Conservation (phyloP, 495 filamentous ascomycete species). For the Hypoxylon lenormandii region DNA sequence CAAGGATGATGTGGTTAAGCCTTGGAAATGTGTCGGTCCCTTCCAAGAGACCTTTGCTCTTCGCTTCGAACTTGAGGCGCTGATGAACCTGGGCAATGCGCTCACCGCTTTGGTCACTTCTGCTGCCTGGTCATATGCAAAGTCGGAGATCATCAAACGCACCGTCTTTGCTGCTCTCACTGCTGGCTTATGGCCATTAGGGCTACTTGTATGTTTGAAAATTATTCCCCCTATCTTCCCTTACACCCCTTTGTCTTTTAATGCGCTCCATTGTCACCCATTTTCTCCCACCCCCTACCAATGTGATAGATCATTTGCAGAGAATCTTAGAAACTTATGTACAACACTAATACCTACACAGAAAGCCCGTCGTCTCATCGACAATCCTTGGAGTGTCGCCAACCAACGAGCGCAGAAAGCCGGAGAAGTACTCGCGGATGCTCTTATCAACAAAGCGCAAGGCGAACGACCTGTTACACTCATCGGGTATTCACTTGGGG, state of each 20-base stretch:
- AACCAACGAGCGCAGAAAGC: conserved; percentile 88
- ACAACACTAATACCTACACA: conserved; percentile 79
- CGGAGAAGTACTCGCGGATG: conserved; percentile 86
- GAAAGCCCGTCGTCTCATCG: conserved; percentile 82
- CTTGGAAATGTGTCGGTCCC: conserved; percentile 81
- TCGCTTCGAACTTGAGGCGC: conserved; percentile 81
- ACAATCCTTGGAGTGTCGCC: conserved; percentile 91
- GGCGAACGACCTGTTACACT: conserved; percentile 91
- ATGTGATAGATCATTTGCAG: too few species aligned
- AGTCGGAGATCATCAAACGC: conserved; percentile 76
- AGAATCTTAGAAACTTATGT: too few species aligned
- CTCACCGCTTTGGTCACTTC: conserved; percentile 80
- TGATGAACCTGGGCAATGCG: conserved; percentile 82
- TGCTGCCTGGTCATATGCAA: conserved; percentile 83
- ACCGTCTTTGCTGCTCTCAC: conserved; percentile 77
- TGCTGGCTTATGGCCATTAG: conserved; percentile 80
- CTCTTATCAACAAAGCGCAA: conserved; percentile 87
- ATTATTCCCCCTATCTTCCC: conserved; percentile 68
- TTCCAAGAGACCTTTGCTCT: conserved; percentile 85
- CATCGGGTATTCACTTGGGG: conserved; percentile 89
- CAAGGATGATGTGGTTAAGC: conserved; percentile 74
- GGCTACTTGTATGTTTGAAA: conserved; percentile 64
- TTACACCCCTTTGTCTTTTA: conserved; percentile 61
- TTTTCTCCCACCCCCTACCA: not conserved
- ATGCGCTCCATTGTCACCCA: not conserved